Evolutionary conservation across 495 filamentous ascomycete genomes (phyloP), one percentile per base, ranked within the genome.

Genomic region (Saxophila tyrrhenica): DNA sequence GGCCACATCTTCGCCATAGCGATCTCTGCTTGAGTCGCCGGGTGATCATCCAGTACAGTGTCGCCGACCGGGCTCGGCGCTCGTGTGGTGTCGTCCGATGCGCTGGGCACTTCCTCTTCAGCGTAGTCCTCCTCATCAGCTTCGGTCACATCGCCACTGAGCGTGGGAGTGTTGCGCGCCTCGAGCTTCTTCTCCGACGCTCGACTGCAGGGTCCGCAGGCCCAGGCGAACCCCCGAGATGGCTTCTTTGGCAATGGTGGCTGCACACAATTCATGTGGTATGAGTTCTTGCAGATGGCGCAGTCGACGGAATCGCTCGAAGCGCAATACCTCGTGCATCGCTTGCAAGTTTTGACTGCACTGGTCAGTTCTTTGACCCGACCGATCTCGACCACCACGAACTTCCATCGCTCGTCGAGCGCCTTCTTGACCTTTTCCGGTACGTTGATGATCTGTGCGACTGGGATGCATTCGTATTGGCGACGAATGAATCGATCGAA

Each of bases 401-500:
- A 96, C 65, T 85, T 89, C 92, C 92, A 99, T 50, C 89, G 79
- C 66, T 95, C 89, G 69, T 96, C 85, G 39, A 99, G 75, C 49
- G 95, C 89, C 67, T 85, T 92, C 65, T 95, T 95, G 62, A 99
- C 89, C 62, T 85, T 84, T 52, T 80, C 81, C 11, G 92, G 92
- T 24, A 99, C 92, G 67, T 99, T 99, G 70, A 97, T 89, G 51
- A 99, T 90, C 65, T 87, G 81, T 43, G 75, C 79, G 0, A 89
- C 92, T 1, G 92, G 91, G 51, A 99, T 90, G 29, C 95, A 87
- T 55, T 97, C 94, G 74, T 97, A 99, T 67, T 87, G 85, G 42
- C 94, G 91, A 62, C 94, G 89, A 48, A 97, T 97, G 71, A 96
- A 99, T 19, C 92, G 83, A 72, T 99, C 92, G 69, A 90, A 97